Percentiles rank a stretch among this genome's conserved stretches.
Evolutionary conservation across 805 yeast species (phyloP).

Genomic region (Myxozyma neotropica): DNA sequence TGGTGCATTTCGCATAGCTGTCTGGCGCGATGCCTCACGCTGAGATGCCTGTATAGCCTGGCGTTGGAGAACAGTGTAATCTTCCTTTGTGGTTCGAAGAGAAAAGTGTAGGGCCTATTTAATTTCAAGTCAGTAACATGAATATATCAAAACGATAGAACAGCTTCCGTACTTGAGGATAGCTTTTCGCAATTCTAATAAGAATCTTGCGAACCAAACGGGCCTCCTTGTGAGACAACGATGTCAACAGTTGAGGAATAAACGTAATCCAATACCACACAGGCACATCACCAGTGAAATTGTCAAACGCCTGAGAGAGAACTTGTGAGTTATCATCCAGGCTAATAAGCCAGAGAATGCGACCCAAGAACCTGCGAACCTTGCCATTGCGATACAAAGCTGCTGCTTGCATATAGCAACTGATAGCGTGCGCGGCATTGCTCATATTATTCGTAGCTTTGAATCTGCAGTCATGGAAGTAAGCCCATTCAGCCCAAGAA

Average conservation of each 20-base stretch:
- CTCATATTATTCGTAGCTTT: conserved; percentile 83
- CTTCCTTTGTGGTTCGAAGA: conserved; percentile 91
- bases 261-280: conserved; percentile 99
- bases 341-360: conserved; percentile 91
- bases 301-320: conserved; percentile 82
- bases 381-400: conserved; percentile 92
- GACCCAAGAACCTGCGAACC: conserved; percentile 80
- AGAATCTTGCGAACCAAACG: conserved; percentile 82
- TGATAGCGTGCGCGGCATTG: conserved; percentile 89
- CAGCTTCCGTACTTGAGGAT: conserved; percentile 64
- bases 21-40: conserved; percentile 32
- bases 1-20: conserved; percentile 19
- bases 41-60: conserved; percentile 61
- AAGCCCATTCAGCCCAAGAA: conserved; percentile 99
- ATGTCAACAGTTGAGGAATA: conserved; percentile 89
- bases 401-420: conserved; percentile 97
- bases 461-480: conserved; percentile 84
- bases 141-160: not conserved
- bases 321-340: conserved; percentile 84
- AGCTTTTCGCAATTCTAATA: conserved; percentile 90
- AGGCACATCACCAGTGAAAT: conserved; percentile 93
- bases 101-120: conserved; percentile 83
- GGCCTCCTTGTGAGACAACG: conserved; percentile 90
- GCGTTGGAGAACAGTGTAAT: conserved; percentile 81
- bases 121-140: not conserved